A percentile compares a stretch with the other conserved stretches of the same genome.
These are phyloP conservation scores for Metarhizium brunneum DNA, from an alignment of 2,329 filamentous ascomycete species.

Conservation along the genomic window DNA sequence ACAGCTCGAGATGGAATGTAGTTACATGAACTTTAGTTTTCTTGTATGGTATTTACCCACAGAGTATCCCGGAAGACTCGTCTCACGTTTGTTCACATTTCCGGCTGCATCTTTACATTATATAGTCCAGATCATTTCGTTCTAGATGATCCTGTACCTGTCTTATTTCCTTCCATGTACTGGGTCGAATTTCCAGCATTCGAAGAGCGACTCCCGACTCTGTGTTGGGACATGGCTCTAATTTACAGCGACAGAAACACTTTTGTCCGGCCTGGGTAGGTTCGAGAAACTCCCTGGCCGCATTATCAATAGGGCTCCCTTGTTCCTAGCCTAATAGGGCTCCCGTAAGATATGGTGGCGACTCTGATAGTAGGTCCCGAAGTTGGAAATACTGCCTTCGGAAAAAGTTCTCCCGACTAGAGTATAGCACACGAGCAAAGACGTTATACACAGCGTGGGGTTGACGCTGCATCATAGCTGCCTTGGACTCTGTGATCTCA, in stretches of 20 bases:
- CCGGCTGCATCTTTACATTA: background rate
- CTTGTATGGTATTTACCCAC: background rate
- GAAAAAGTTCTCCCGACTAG: slow-evolving; percentile 39
- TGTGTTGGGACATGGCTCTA: slow-evolving; percentile 12
- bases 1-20: background rate
- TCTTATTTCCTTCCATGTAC: slow-evolving; percentile 21
- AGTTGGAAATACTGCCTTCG: slow-evolving; percentile 56
- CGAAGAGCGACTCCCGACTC: slow-evolving; percentile 15
- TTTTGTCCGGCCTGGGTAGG: slow-evolving; percentile 12
- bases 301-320: slow-evolving; percentile 16
- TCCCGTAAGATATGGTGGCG: slow-evolving; percentile 38
- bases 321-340: slow-evolving; percentile 17
- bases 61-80: background rate
- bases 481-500: slow-evolving; percentile 44
- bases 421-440: slow-evolving; percentile 51
- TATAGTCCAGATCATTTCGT: slow-evolving; percentile 17
- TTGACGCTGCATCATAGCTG: slow-evolving; percentile 19
- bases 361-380: slow-evolving; percentile 50
- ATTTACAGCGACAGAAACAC: slow-evolving; percentile 22
- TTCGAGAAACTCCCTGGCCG: slow-evolving; percentile 15
- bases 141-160: slow-evolving; percentile 15
- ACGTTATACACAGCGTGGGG: slow-evolving; percentile 45
- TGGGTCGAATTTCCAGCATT: slow-evolving; percentile 17
- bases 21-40: background rate
- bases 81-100: background rate